Evolutionary conservation across 768 basidiomycete genomes (phyloP).

Genomic region (Calocybe indica): DNA sequence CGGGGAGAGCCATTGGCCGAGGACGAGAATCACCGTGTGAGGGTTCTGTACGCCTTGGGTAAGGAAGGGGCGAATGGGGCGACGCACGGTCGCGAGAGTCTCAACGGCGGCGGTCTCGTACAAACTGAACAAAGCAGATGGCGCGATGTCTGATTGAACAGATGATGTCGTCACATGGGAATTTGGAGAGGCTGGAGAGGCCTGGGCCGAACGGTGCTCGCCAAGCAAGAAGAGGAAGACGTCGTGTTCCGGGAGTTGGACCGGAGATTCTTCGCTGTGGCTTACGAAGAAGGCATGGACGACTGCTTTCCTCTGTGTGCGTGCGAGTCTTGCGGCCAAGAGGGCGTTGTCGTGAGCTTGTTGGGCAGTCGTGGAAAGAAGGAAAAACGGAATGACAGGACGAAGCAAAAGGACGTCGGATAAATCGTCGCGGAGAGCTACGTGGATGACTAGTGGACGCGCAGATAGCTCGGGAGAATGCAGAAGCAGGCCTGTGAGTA

Average conservation of each 20-base stretch:
- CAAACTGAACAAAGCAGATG: slow-evolving; percentile 36
- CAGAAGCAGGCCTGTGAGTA: slow-evolving; percentile 55
- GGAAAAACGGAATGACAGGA: slow-evolving; percentile 73
- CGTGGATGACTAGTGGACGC: slow-evolving; percentile 64
- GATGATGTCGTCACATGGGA: slow-evolving; percentile 5
- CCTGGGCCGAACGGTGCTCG: slow-evolving; percentile 20
- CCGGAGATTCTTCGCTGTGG: slow-evolving; percentile 29
- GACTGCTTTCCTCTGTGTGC: slow-evolving; percentile 65
- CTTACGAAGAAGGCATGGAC: slow-evolving; percentile 73
- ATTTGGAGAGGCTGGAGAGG: slow-evolving; percentile 25
- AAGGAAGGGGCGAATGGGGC: slow-evolving; percentile 52
- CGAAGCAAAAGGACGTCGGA: slow-evolving; percentile 73
- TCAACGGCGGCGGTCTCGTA: slow-evolving; percentile 69
- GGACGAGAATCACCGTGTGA: slow-evolving; percentile 62
- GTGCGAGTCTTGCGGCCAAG: slow-evolving; percentile 77
- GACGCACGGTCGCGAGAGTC: slow-evolving; percentile 55
- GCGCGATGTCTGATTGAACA: slow-evolving; percentile 2
- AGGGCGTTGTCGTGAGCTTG: slow-evolving; percentile 89
- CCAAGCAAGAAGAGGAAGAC: slow-evolving; percentile 56
- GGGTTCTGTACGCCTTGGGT: slow-evolving; percentile 50
- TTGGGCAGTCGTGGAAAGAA: slow-evolving; percentile 72
- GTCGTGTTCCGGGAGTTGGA: slow-evolving; percentile 53
- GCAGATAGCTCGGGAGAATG: slow-evolving; percentile 64
- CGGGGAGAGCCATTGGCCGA: slow-evolving; percentile 46
- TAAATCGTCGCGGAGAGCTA: slow-evolving; percentile 61